phyloP scores from a whole-genome alignment of 371 early-diverging fungal genomes.

The Mucor irregularis region DNA sequence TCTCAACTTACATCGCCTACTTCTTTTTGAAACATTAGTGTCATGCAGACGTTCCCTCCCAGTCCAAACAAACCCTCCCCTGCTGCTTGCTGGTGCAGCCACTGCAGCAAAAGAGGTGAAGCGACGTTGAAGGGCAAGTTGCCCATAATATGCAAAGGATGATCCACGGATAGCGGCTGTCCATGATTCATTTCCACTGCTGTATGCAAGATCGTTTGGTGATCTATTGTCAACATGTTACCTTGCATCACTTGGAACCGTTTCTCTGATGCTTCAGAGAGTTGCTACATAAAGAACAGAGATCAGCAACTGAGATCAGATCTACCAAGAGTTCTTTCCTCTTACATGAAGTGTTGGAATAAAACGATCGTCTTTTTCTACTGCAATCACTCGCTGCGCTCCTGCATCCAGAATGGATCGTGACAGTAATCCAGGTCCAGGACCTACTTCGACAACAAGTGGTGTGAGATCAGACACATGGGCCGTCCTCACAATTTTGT shows the following conservation, averaged over 20 bases:
- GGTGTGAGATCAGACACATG: slow-evolving; percentile 57
- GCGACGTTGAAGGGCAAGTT: slow-evolving; percentile 84
- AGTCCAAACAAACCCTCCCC: slow-evolving; percentile 64
- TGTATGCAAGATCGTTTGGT: slow-evolving; percentile 46
- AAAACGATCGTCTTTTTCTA: slow-evolving; percentile 82
- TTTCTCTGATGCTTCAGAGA: slow-evolving; percentile 58
- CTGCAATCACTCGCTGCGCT: slow-evolving; percentile 64
- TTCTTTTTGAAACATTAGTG: slow-evolving; percentile 88
- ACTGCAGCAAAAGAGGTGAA: slow-evolving; percentile 72
- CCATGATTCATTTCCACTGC: background rate
- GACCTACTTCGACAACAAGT: slow-evolving; percentile 84
- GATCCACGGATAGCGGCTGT: background rate
- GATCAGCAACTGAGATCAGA: too few species aligned
- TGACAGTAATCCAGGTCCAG: slow-evolving; percentile 82
- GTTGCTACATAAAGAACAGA: too few species aligned
- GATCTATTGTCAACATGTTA: slow-evolving; percentile 66
- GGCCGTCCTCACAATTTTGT: slow-evolving; percentile 70
- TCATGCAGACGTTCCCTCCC: slow-evolving; percentile 59
- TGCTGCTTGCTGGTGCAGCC: slow-evolving; percentile 64
- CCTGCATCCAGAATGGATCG: slow-evolving; percentile 77
- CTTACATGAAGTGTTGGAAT: slow-evolving; percentile 66
- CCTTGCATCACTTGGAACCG: slow-evolving; percentile 61
- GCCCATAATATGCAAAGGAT: slow-evolving; percentile 64
- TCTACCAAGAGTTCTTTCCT: too few species aligned
- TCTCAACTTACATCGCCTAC: slow-evolving; percentile 72